phyloP scores from a whole-genome alignment of 1,139 yeast genomes.

The Entelexis sorbosivorans region DNA sequence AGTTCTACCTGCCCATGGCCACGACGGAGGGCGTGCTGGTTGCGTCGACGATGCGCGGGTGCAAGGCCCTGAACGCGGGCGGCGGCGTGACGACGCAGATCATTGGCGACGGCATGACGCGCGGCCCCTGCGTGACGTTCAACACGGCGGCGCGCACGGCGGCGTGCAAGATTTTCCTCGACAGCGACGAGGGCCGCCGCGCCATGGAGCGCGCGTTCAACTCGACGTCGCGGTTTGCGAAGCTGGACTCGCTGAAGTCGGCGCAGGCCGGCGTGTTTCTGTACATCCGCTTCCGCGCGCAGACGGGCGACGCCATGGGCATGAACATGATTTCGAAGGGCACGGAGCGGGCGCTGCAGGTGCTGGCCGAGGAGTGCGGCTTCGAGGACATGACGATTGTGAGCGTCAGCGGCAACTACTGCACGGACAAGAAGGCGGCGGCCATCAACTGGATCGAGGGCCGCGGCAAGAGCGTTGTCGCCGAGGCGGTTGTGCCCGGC shows the following conservation, averaged over 20 bases:
- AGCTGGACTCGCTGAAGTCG: constrained; percentile 80
- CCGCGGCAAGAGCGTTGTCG: constrained; percentile 95
- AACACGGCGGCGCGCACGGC: constrained; percentile 78
- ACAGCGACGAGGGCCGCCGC: constrained; percentile 84
- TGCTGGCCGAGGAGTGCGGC: constrained; percentile 81
- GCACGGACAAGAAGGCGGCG: constrained; percentile 95
- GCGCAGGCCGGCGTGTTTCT: constrained; percentile 91
- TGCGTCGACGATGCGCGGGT: constrained; percentile 97
- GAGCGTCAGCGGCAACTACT: constrained; percentile 92
- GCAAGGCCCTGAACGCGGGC: constrained; percentile 94
- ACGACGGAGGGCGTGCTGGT: constrained; percentile 98
- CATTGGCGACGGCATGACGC: constrained; percentile 96
- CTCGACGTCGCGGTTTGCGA: constrained; percentile 93
- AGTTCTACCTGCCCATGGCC: constrained; percentile 94
- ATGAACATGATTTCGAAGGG: constrained; percentile 99
- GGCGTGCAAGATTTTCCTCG: constrained; percentile 89
- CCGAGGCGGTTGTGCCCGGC: constrained; percentile 86
- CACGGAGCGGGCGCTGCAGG: constrained; percentile 73
- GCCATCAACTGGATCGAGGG: constrained; percentile 99
- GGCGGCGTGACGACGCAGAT: constrained; percentile 91
- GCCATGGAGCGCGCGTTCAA: constrained; percentile 80
- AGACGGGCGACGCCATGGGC: constrained; percentile 99
- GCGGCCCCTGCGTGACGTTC: constrained; percentile 96
- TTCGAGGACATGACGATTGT: constrained; percentile 89
- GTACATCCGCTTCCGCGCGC: constrained; percentile 84